phyloP scores from a whole-genome alignment of 305 asterid genomes.

The Fraxinus velutina region DNA sequence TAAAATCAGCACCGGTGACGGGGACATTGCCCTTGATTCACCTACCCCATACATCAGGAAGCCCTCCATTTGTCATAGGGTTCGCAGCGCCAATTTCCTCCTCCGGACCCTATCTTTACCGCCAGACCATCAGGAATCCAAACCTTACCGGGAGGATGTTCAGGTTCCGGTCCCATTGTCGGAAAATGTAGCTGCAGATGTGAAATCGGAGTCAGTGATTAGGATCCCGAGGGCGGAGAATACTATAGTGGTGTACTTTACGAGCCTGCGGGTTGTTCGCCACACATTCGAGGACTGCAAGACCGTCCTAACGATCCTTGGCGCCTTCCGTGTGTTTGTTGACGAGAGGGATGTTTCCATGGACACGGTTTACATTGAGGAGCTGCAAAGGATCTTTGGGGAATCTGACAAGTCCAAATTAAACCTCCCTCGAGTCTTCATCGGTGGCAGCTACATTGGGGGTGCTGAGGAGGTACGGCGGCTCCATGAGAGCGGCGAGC shows the following conservation, averaged over 20 bases:
- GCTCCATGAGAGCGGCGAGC: slow-evolving; percentile 83
- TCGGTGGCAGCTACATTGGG: slow-evolving; percentile 87
- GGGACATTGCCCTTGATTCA: slow-evolving; percentile 13
- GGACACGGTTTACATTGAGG: slow-evolving; percentile 69
- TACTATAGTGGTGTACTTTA: slow-evolving; percentile 68
- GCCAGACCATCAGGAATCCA: not conserved
- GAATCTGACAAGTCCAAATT: slow-evolving; percentile 38
- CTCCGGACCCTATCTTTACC: slow-evolving; percentile 50
- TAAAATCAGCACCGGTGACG: slow-evolving; percentile 8
- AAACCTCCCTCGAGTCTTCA: slow-evolving; percentile 78
- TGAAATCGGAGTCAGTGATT: slow-evolving; percentile 39
- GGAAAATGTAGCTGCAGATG: slow-evolving; percentile 11
- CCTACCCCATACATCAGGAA: slow-evolving; percentile 15
- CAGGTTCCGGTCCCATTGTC: slow-evolving; percentile 14
- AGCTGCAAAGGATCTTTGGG: slow-evolving; percentile 67
- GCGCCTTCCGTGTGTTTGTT: slow-evolving; percentile 61
- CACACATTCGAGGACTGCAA: slow-evolving; percentile 86
- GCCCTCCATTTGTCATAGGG: slow-evolving; percentile 66
- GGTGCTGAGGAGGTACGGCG: slow-evolving; percentile 83
- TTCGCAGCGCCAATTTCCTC: slow-evolving; percentile 52
- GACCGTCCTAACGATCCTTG: slow-evolving; percentile 58
- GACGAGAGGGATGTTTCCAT: slow-evolving; percentile 92
- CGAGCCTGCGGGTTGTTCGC: slow-evolving; percentile 78
- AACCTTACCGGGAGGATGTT: slow-evolving; percentile 1
- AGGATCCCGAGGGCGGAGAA: slow-evolving; percentile 70